Percentiles rank a stretch among this genome's conserved stretches.
These are phyloP conservation scores for Schizophyllum amplum DNA, from an alignment of 1,284 basidiomycete genomes.

Conservation along the genomic window DNA sequence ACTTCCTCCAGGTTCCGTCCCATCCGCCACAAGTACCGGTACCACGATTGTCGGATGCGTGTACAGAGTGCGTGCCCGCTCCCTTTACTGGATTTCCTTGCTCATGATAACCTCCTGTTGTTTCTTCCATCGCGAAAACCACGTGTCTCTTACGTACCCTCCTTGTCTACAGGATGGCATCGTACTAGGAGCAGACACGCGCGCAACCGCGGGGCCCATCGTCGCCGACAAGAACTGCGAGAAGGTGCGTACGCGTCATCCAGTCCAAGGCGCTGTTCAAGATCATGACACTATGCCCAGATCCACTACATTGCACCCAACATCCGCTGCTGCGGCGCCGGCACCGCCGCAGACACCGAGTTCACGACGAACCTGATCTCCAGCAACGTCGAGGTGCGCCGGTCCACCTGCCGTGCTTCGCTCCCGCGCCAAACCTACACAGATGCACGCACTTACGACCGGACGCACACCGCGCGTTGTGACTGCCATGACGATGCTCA, in stretches of 20 bases:
- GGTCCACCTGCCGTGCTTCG: slow-evolving; percentile 50
- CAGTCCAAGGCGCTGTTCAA: no score
- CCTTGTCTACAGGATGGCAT: slow-evolving; percentile 71
- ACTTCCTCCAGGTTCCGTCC: slow-evolving; percentile 38
- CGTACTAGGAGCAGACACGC: slow-evolving; percentile 93
- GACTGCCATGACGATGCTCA: slow-evolving; percentile 96
- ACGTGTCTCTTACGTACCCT: background rate
- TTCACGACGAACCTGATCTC: slow-evolving; percentile 91
- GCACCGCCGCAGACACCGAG: slow-evolving; percentile 97
- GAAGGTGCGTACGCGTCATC: slow-evolving; percentile 55
- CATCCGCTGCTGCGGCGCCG: slow-evolving; percentile 97
- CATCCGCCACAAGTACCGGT: slow-evolving; percentile 89
- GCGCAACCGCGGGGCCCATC: slow-evolving; percentile 91
- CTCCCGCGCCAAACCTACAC: slow-evolving; percentile 30
- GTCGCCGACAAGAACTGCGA: slow-evolving; percentile 99
- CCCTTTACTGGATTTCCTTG: background rate
- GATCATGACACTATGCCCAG: slow-evolving; percentile 35
- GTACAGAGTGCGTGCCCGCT: slow-evolving; percentile 23
- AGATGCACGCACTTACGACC: slow-evolving; percentile 72
- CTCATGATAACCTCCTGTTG: no score
- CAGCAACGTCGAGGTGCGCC: slow-evolving; percentile 70
- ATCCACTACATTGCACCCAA: slow-evolving; percentile 95
- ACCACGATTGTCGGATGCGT: slow-evolving; percentile 98
- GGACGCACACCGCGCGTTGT: slow-evolving; percentile 86
- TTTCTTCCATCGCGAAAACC: no score